Conservation (phyloP, 371 early-diverging fungal species). For the Mortierella sp. region DNA sequence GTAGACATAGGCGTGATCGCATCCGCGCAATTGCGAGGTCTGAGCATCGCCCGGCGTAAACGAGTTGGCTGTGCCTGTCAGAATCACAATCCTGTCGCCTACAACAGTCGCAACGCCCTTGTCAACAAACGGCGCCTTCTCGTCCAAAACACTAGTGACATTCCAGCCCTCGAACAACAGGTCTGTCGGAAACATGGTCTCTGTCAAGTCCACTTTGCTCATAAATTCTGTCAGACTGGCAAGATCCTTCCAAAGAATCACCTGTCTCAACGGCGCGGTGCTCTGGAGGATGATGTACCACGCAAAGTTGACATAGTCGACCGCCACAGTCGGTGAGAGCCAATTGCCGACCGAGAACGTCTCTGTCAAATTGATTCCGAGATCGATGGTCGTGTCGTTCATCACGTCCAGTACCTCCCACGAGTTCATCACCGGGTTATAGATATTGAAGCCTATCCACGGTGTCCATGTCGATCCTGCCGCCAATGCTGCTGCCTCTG, state of each 20-base stretch:
- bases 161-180: slow-evolving; percentile 42
- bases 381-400: slow-evolving; percentile 17
- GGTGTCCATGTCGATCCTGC: slow-evolving; percentile 5
- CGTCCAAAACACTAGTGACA: slow-evolving; percentile 26
- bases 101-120: slow-evolving; percentile 44
- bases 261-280: slow-evolving; percentile 43
- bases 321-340: slow-evolving; percentile 33
- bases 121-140: slow-evolving; percentile 49
- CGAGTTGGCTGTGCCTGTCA: slow-evolving; percentile 52
- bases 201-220: slow-evolving; percentile 31
- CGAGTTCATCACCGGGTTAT: slow-evolving; percentile 43
- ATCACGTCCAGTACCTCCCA: slow-evolving; percentile 23
- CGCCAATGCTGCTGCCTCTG: not conserved
- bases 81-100: slow-evolving; percentile 30
- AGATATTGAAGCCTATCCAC: slow-evolving; percentile 53
- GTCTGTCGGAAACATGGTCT: slow-evolving; percentile 37
- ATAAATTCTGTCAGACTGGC: slow-evolving; percentile 30
- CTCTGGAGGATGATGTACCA: slow-evolving; percentile 56
- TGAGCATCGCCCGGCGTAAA: slow-evolving; percentile 46
- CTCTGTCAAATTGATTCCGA: slow-evolving; percentile 26
- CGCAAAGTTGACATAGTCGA: slow-evolving; percentile 30
- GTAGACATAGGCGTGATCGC: slow-evolving; percentile 50
- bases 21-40: slow-evolving; percentile 26
- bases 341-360: slow-evolving; percentile 25
- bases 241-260: slow-evolving; percentile 42